phyloP scores from a whole-genome alignment of 228 moss, liverwort and hornwort genomes.

The Sphagnum magellanicum region DNA sequence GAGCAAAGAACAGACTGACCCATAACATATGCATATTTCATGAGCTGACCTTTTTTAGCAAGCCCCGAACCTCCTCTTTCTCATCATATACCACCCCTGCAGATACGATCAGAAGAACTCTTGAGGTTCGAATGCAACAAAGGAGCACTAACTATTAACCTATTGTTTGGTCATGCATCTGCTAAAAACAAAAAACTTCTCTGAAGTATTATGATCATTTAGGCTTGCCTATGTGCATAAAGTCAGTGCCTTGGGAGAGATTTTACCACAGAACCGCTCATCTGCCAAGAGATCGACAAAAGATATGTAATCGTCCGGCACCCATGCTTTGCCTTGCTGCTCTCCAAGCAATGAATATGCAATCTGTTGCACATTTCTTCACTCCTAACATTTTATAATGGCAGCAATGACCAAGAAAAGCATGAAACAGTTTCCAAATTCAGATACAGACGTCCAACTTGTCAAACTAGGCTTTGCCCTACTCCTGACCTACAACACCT shows the following conservation, averaged over 20 bases:
- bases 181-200: too few relatives aligned
- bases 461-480: background rate
- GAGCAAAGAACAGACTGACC: too few relatives aligned
- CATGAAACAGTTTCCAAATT: background rate
- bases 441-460: background rate
- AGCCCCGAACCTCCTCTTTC: conserved; percentile 82
- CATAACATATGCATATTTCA: too few relatives aligned
- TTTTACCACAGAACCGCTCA: conserved; percentile 78
- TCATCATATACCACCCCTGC: conserved; percentile 87
- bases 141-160: background rate
- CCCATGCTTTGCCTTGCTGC: conserved; percentile 64
- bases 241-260: background rate
- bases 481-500: too few relatives aligned
- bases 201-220: too few relatives aligned
- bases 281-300: conserved; percentile 85
- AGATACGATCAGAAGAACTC: conserved; percentile 3
- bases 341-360: conserved; percentile 74
- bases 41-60: conserved; percentile 53
- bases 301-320: conserved; percentile 73
- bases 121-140: background rate
- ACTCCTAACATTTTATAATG: background rate
- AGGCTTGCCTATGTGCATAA: too few relatives aligned
- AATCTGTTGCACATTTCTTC: conserved; percentile 35
- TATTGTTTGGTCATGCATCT: too few relatives aligned
- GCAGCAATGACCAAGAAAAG: background rate